Conservation (phyloP, 2,329 filamentous ascomycete species). For the Aspergillus fijiensis region DNA sequence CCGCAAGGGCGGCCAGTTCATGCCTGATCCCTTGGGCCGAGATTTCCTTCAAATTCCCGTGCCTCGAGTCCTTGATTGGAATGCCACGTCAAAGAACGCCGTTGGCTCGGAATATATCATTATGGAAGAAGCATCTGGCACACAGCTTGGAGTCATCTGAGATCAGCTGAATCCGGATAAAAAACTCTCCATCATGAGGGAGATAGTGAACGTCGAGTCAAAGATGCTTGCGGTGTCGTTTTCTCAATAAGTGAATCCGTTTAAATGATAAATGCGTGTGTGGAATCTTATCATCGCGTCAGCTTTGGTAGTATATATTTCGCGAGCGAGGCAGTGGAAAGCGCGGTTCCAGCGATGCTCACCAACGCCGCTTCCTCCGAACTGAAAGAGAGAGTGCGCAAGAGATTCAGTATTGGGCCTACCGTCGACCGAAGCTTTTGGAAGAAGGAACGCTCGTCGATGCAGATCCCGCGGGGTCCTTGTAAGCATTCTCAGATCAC, state of each 20-base stretch:
- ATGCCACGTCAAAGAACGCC: constrained; percentile 18
- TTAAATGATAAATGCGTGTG: neutral
- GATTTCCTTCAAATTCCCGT: constrained; percentile 16
- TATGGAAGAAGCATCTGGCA: constrained; percentile 31
- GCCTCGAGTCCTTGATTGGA: constrained; percentile 21
- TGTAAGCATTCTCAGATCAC: constrained; percentile 28
- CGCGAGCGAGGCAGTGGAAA: constrained; percentile 31
- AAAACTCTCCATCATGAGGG: constrained; percentile 24
- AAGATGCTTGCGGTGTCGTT: constrained; percentile 41
- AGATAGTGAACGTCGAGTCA: constrained; percentile 37
- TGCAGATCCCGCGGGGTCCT: constrained; percentile 41
- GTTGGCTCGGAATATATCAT: constrained; percentile 31
- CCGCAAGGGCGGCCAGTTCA: no score
- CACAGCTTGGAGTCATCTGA: constrained; percentile 28
- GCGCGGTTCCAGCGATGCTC: constrained; percentile 32
- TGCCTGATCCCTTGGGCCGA: neutral
- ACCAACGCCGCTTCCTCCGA: constrained; percentile 24
- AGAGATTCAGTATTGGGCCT: constrained; percentile 40
- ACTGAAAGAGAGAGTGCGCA: constrained; percentile 30
- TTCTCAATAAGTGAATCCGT: constrained; percentile 26
- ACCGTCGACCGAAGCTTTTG: constrained; percentile 36
- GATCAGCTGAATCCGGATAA: constrained; percentile 23
- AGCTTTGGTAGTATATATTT: constrained; percentile 43
- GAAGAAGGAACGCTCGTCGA: constrained; percentile 33
- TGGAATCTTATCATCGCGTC: constrained; percentile 9